These are phyloP conservation scores for Suillus occidentalis DNA, from an alignment of 768 basidiomycete species.

Conservation along the genomic window DNA sequence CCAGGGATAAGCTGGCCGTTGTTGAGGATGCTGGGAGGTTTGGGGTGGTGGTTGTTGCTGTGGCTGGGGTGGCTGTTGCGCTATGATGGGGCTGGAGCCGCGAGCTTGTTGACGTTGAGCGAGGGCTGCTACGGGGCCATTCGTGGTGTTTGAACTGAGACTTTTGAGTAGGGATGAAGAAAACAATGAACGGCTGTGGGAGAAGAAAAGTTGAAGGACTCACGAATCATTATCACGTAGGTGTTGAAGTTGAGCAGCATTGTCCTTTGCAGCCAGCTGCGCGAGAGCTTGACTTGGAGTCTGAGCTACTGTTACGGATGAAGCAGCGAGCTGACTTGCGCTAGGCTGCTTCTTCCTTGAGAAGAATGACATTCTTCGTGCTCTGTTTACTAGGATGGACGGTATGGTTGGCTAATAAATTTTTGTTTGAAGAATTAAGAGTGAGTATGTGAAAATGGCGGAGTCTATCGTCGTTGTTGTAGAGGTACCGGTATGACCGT, in stretches of 20 bases:
- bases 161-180: neutral
- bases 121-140: slow-evolving; percentile 18
- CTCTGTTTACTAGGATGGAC: slow-evolving; percentile 59
- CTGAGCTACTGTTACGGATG: slow-evolving; percentile 58
- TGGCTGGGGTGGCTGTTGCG: slow-evolving; percentile 26
- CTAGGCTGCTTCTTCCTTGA: slow-evolving; percentile 79
- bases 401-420: slow-evolving; percentile 53
- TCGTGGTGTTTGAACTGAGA: slow-evolving; percentile 22
- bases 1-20: slow-evolving; percentile 79
- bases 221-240: slow-evolving; percentile 34
- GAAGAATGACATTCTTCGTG: slow-evolving; percentile 92
- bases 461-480: neutral
- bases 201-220: slow-evolving; percentile 21
- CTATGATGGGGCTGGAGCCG: slow-evolving; percentile 30
- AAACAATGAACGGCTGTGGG: neutral
- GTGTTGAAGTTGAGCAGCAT: slow-evolving; percentile 22
- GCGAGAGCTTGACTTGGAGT: slow-evolving; percentile 69
- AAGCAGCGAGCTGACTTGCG: slow-evolving; percentile 40
- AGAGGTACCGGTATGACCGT: neutral
- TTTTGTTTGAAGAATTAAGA: slow-evolving; percentile 6
- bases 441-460: slow-evolving; percentile 3
- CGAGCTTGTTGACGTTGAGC: slow-evolving; percentile 39
- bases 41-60: slow-evolving; percentile 32
- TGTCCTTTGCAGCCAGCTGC: slow-evolving; percentile 44
- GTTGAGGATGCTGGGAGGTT: slow-evolving; percentile 32